Conservation (phyloP, 73 alveolate genomes). For the Blepharisma japonicum region DNA sequence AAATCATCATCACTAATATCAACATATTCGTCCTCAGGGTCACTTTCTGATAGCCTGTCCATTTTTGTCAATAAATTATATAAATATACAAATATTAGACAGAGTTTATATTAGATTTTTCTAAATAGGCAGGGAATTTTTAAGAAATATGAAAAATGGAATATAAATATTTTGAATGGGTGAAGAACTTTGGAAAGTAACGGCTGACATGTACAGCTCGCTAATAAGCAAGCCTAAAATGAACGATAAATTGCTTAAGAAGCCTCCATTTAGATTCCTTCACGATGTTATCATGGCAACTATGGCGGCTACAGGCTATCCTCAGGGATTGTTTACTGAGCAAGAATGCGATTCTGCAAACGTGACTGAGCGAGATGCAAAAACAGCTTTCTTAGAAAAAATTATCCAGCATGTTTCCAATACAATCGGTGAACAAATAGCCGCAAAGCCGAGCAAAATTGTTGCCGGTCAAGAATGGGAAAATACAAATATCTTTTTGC, state of each 20-base stretch:
- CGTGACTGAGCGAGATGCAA: constrained; percentile 65
- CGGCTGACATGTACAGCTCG: constrained; percentile 82
- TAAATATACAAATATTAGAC: too few species aligned
- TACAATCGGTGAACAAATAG: constrained; percentile 61
- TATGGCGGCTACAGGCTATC: constrained; percentile 83
- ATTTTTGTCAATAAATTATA: too few species aligned
- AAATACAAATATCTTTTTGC: constrained; percentile 71
- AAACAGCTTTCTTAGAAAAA: constrained; percentile 56
- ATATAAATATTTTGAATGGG: too few species aligned
- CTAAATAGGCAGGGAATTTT: too few species aligned
- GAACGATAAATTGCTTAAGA: constrained; percentile 76
- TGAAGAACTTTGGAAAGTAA: constrained; percentile 67
- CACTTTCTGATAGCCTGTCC: too few species aligned
- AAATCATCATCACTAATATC: too few species aligned
- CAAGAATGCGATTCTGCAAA: constrained; percentile 78
- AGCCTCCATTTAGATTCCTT: constrained; percentile 87
- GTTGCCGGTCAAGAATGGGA: constrained; percentile 95
- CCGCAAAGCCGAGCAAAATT: constrained; percentile 81
- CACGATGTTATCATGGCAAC: constrained; percentile 81
- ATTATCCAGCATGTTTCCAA: constrained; percentile 55
- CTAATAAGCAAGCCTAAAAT: constrained; percentile 88
- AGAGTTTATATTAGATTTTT: too few species aligned
- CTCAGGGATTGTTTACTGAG: constrained; percentile 71
- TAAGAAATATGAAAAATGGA: too few species aligned
- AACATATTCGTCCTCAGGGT: too few species aligned